Evolutionary conservation across 148 eudicot genomes (phyloP), one percentile per base, ranked within the genome.

Genomic region (Hydrangea macrophylla): DNA sequence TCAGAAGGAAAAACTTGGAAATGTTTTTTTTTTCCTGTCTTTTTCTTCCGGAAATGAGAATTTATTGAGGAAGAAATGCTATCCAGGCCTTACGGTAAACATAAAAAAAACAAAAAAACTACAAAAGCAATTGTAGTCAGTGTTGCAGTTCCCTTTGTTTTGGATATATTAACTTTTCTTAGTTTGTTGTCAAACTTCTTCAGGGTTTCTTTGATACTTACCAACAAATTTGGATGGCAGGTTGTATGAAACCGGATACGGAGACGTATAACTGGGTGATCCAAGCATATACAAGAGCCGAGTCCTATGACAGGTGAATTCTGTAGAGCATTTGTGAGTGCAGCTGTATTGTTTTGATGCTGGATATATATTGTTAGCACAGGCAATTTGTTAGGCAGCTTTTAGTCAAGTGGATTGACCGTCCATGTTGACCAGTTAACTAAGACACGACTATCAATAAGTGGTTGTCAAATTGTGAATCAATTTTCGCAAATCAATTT

Each of bases 201-300:
- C 26, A 37, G 24, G 55, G 11, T 55, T 57, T 72, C 40, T 17
- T 37, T 42, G 39, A 33, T 60, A 68, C 77, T 86, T 51, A 78
- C 69, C 70, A 45, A 62, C 62, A 15, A 13, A 60, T 72, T 73
- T 73, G 64, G 68, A 74, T 83, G 71, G 69, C 88, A 94, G 99
- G 80, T 70, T 82, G 74, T 76, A 88, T 94, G 99, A 94, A 87
- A 76, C 99, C 99, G 48, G 87, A 94, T 76, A 80, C 99, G 42
- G 99, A 94, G 82, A 80, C 99, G 42, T 94, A 94, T 77, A 94
- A 90, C 78, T 90, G 96, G 96, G 92, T 94, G 71, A 90, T 94
- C 77, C 97, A 94, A 80, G 99, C 99, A 60, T 94, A 88, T 79
- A 94, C 99, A 37, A 86, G 99, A 78, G 97, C 97, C 25, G 97